Percentiles rank a stretch among this genome's conserved stretches.
These are phyloP conservation scores for Helotiales sp. DNA, from an alignment of 2,329 filamentous ascomycete species.

Conservation along the genomic window DNA sequence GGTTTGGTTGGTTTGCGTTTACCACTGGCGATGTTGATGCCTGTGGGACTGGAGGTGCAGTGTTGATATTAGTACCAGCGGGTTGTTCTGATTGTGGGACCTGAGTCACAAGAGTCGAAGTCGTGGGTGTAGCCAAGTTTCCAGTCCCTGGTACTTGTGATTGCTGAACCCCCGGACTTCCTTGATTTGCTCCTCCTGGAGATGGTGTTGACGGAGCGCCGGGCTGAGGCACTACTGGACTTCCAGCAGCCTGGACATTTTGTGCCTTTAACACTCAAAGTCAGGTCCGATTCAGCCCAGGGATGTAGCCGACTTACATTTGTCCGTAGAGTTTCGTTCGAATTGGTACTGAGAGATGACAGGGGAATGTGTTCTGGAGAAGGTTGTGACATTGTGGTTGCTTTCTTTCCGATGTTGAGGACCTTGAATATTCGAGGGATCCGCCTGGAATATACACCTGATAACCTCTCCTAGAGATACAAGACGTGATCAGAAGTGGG, in stretches of 20 bases:
- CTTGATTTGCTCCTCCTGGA: background rate
- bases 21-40: background rate
- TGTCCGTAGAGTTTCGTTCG: background rate
- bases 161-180: background rate
- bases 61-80: background rate
- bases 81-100: background rate
- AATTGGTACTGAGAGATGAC: background rate
- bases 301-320: background rate
- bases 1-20: background rate
- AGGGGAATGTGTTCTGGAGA: background rate
- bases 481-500: background rate
- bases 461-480: background rate
- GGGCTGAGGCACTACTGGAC: background rate
- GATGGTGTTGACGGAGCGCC: background rate
- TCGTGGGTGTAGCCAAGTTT: background rate
- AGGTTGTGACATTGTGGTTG: background rate
- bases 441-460: background rate
- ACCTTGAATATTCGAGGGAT: background rate
- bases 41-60: background rate
- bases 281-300: too few species aligned
- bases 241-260: background rate
- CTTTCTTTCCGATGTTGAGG: too few species aligned
- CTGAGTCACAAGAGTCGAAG: background rate
- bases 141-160: background rate
- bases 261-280: background rate